Evolutionary conservation across 306 rosid species (phyloP).

Genomic region (Inga oerstediana): DNA sequence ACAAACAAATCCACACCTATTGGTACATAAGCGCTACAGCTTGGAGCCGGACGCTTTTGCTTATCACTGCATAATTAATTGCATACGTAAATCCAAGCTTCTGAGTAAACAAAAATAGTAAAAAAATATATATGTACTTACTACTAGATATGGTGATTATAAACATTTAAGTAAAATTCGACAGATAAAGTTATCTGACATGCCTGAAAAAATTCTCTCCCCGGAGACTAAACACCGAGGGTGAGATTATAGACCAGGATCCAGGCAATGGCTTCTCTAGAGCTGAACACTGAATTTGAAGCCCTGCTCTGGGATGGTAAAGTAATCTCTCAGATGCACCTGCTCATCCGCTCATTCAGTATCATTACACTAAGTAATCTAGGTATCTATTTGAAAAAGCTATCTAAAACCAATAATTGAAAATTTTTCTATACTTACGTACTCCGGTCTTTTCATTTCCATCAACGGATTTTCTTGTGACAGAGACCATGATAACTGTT

Average conservation of each 20-base stretch:
- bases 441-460: slow-evolving; percentile 46
- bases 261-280: slow-evolving; percentile 54
- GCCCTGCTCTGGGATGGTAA: slow-evolving; percentile 65
- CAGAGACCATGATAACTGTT: slow-evolving; percentile 76
- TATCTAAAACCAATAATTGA: background rate
- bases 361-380: background rate
- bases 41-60: slow-evolving; percentile 71
- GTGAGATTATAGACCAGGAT: slow-evolving; percentile 74
- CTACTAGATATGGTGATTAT: slow-evolving; percentile 4
- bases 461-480: slow-evolving; percentile 67
- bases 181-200: slow-evolving; percentile 33
- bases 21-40: slow-evolving; percentile 66
- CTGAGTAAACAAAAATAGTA: background rate
- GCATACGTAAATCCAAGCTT: slow-evolving; percentile 19
- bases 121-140: background rate
- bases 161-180: background rate
- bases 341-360: slow-evolving; percentile 39
- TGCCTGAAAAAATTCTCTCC: slow-evolving; percentile 80
- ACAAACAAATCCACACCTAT: slow-evolving; percentile 83
- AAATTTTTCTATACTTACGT: slow-evolving; percentile 50
- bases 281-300: slow-evolving; percentile 54
- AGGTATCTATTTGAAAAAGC: background rate
- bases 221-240: slow-evolving; percentile 81
- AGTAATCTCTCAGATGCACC: slow-evolving; percentile 72
- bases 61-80: slow-evolving; percentile 59